These are phyloP conservation scores for Gossypium stocksii DNA, from an alignment of 345 rosid species.

Conservation along the genomic window DNA sequence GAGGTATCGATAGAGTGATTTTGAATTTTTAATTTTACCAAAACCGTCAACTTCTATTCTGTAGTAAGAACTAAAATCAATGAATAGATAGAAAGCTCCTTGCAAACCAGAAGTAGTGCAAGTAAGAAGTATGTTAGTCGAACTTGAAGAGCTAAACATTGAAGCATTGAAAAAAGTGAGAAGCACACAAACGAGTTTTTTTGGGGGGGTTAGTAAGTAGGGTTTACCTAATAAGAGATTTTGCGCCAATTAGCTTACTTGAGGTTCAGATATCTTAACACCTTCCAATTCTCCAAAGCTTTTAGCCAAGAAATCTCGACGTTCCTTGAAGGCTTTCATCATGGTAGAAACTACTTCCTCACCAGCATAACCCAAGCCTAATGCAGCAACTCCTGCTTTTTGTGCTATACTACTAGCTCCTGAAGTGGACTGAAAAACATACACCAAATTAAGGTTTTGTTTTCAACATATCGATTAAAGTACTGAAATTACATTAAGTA, in stretches of 20 bases:
- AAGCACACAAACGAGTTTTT: no score
- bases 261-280: slow-evolving; percentile 74
- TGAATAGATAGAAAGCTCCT: slow-evolving; percentile 95
- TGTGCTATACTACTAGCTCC: slow-evolving; percentile 91
- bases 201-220: no score
- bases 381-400: slow-evolving; percentile 83
- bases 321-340: slow-evolving; percentile 88
- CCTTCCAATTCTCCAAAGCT: slow-evolving; percentile 72
- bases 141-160: not conserved
- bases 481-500: not conserved
- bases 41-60: slow-evolving; percentile 75
- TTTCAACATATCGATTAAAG: not conserved
- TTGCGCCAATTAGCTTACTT: slow-evolving; percentile 35
- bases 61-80: slow-evolving; percentile 74
- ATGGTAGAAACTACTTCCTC: slow-evolving; percentile 72
- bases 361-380: slow-evolving; percentile 89
- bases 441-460: not conserved
- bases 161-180: slow-evolving; percentile 1
- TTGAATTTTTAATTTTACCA: slow-evolving; percentile 59
- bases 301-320: slow-evolving; percentile 79
- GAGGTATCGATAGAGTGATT: slow-evolving; percentile 23
- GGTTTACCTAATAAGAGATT: not conserved
- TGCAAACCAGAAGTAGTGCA: slow-evolving; percentile 31
- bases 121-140: slow-evolving; percentile 4
- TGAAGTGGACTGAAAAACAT: slow-evolving; percentile 51